A percentile compares a stretch with the other conserved stretches of the same genome.
phyloP scores from a whole-genome alignment of 2,329 filamentous ascomycete genomes.

The Clonostachys solani region DNA sequence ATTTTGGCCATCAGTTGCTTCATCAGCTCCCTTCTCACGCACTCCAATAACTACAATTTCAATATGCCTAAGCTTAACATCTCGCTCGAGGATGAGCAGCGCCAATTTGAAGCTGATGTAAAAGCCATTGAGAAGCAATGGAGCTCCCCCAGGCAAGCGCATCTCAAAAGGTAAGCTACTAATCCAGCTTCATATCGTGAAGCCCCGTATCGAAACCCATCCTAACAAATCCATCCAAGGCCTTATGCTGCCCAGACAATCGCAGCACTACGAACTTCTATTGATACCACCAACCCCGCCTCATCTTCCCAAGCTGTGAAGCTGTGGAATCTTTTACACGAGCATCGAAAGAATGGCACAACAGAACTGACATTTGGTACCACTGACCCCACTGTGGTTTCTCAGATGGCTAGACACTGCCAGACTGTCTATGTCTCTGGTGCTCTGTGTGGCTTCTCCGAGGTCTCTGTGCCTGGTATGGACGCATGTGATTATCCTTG shows the following conservation, averaged over 20 bases:
- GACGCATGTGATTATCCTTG: conserved; percentile 34
- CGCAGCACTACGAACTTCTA: conserved; percentile 20
- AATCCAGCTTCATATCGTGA: too few species aligned
- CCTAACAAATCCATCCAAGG: conserved; percentile 4
- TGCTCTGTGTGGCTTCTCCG: conserved; percentile 28
- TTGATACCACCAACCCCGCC: conserved; percentile 3
- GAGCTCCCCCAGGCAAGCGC: conserved; percentile 16
- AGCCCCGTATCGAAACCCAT: too few species aligned
- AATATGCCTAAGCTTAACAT: too few species aligned
- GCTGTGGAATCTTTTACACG: conserved; percentile 27
- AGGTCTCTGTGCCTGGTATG: conserved; percentile 28
- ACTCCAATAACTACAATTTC: too few species aligned
- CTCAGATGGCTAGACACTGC: conserved; percentile 28
- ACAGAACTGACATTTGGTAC: conserved; percentile 29
- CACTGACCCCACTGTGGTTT: conserved; percentile 25
- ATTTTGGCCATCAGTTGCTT: too few species aligned
- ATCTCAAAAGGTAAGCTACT: conserved; percentile 8
- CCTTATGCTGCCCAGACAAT: conserved; percentile 24
- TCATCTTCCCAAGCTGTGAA: conserved; percentile 22
- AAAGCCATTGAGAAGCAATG: conserved; percentile 25
- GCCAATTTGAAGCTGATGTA: conserved; percentile 21
- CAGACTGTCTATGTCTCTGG: conserved; percentile 34
- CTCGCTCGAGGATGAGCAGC: conserved; percentile 16
- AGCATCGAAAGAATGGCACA: conserved; percentile 24
- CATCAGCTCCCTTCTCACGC: too few species aligned